Evolutionary conservation across 225 moss, liverwort and hornwort species (phyloP).

Genomic region (Bryum argenteum): DNA sequence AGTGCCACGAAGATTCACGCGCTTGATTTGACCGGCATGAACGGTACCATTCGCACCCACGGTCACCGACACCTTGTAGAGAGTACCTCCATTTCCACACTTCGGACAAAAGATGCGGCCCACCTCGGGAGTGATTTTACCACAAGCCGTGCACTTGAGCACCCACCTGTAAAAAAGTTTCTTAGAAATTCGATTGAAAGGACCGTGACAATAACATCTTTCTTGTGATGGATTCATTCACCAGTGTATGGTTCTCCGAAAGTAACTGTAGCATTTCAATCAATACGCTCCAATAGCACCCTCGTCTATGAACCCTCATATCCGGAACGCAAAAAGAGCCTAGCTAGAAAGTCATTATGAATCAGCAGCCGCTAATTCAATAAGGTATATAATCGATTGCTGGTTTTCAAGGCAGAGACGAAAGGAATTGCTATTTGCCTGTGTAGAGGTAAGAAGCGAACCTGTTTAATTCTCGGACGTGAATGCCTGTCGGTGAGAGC

Average conservation of each 20-base stretch:
- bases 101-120: conserved; percentile 96
- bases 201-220: too few species aligned
- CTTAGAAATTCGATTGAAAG: not conserved
- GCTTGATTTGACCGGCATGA: conserved; percentile 77
- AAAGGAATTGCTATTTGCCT: too few species aligned
- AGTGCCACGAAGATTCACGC: conserved; percentile 88
- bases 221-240: too few species aligned
- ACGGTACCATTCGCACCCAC: conserved; percentile 85
- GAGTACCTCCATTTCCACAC: conserved; percentile 98
- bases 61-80: conserved; percentile 87
- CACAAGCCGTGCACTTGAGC: conserved; percentile 94
- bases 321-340: too few species aligned
- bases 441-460: conserved; percentile 28
- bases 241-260: too few species aligned
- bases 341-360: too few species aligned
- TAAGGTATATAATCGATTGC: too few species aligned
- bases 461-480: conserved; percentile 87
- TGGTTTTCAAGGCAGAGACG: too few species aligned
- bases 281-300: too few species aligned
- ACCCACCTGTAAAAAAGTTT: conserved; percentile 66
- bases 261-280: too few species aligned
- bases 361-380: too few species aligned
- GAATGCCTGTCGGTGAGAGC: conserved; percentile 77
- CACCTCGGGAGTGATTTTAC: conserved; percentile 72
- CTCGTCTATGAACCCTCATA: too few species aligned